Conservation (phyloP, 768 basidiomycete species). For the Neoboletus subvelutipes region DNA sequence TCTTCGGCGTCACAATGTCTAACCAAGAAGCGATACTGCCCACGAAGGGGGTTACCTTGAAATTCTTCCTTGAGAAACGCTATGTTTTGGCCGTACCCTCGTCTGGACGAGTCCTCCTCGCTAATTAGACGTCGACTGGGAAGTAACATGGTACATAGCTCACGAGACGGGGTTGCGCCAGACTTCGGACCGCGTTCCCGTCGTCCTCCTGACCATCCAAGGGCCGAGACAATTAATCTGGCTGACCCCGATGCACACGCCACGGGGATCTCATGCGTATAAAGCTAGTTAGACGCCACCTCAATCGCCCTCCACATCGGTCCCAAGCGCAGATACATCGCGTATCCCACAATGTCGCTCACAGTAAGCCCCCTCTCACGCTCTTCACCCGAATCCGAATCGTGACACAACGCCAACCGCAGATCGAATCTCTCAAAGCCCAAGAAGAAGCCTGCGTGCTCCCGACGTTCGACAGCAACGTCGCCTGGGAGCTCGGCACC, state of each 20-base stretch:
- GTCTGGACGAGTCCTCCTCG: too few relatives aligned
- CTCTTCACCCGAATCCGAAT: background rate
- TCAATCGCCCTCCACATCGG: background rate
- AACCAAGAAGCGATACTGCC: too few relatives aligned
- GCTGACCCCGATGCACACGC: too few relatives aligned
- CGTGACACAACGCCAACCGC: background rate
- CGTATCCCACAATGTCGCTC: constrained; percentile 4
- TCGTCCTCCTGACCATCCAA: background rate
- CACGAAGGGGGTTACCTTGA: too few relatives aligned
- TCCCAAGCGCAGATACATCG: background rate
- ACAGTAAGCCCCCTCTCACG: constrained; percentile 3
- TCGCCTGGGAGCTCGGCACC: constrained; percentile 35
- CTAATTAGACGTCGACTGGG: too few relatives aligned
- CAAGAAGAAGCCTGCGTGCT: constrained; percentile 30
- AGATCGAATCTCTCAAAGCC: constrained; percentile 22
- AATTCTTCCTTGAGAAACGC: too few relatives aligned
- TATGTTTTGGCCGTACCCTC: too few relatives aligned
- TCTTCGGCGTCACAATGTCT: too few relatives aligned
- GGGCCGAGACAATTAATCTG: background rate
- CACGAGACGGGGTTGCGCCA: too few relatives aligned
- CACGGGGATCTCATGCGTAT: background rate
- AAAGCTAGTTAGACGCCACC: background rate
- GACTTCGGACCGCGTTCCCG: background rate
- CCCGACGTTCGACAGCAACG: constrained; percentile 29
- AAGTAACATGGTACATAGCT: too few relatives aligned